phyloP scores from a whole-genome alignment of 2,329 filamentous ascomycete genomes.

The Pseudocercospora crystallina region DNA sequence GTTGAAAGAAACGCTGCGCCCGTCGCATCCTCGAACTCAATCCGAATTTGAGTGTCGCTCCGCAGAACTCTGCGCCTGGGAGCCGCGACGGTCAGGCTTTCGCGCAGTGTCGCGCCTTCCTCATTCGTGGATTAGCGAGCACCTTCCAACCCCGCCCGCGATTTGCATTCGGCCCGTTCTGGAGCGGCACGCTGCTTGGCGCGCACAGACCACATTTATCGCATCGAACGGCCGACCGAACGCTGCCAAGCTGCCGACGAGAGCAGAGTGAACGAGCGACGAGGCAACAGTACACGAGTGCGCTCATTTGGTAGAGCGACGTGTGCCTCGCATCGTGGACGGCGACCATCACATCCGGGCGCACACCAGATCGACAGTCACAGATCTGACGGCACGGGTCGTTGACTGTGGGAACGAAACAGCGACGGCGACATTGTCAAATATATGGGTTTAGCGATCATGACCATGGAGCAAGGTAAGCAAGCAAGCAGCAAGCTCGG shows the following conservation, averaged over 20 bases:
- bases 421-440: slow-evolving; percentile 1
- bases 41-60: slow-evolving; percentile 23
- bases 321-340: no score
- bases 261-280: no score
- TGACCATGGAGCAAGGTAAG: slow-evolving; percentile 37
- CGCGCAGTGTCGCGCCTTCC: slow-evolving; percentile 6
- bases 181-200: slow-evolving; percentile 9
- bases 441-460: slow-evolving; percentile 21
- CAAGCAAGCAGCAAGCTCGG: slow-evolving; percentile 1
- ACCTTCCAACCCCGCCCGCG: slow-evolving; percentile 17
- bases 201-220: no score
- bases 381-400: no score
- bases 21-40: slow-evolving; percentile 24
- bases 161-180: slow-evolving; percentile 20
- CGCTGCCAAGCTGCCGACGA: no score
- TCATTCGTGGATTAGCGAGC: slow-evolving; percentile 26
- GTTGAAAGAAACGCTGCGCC: slow-evolving; percentile 23
- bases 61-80: slow-evolving; percentile 17
- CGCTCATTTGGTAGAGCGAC: no score
- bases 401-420: no score
- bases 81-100: slow-evolving; percentile 8
- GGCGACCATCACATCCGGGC: no score
- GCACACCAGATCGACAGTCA: no score
- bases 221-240: no score
- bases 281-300: no score